A percentile compares a stretch with the other conserved stretches of the same genome.
These are phyloP conservation scores for Chytriomyces sp. DNA, from an alignment of 192 early-diverging fungal species.

Conservation along the genomic window DNA sequence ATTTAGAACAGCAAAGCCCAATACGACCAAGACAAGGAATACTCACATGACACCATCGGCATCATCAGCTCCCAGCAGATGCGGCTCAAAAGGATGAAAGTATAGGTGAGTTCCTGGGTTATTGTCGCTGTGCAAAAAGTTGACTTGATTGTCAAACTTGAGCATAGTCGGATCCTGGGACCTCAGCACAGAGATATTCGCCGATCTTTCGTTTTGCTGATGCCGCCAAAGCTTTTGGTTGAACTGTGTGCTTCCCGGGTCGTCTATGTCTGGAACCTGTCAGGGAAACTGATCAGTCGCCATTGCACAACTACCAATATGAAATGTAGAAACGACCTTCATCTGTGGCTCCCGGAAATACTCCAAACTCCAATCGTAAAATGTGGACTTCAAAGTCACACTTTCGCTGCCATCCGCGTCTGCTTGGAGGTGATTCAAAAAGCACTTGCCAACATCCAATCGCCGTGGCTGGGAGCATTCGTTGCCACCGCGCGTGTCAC, in stretches of 20 bases:
- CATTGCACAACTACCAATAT: not conserved
- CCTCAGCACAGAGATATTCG: slow-evolving; percentile 44
- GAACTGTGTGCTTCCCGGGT: slow-evolving; percentile 75
- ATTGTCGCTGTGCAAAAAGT: slow-evolving; percentile 29
- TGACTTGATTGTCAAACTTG: slow-evolving; percentile 36
- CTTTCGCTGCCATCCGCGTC: slow-evolving; percentile 26
- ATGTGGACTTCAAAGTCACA: slow-evolving; percentile 62
- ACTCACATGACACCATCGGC: slow-evolving; percentile 67
- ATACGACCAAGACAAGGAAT: not conserved
- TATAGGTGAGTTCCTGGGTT: slow-evolving; percentile 46
- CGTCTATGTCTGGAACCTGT: slow-evolving; percentile 71
- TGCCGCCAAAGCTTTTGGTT: slow-evolving; percentile 75
- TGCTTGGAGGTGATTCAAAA: not conserved
- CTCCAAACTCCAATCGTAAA: slow-evolving; percentile 85
- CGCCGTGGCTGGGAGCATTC: no score
- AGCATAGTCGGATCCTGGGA: not conserved
- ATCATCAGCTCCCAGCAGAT: slow-evolving; percentile 76
- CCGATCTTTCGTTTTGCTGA: slow-evolving; percentile 66
- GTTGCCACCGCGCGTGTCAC: not conserved
- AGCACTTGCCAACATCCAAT: not conserved
- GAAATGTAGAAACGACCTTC: slow-evolving; percentile 54
- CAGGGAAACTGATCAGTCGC: no score
- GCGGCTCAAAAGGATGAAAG: slow-evolving; percentile 86
- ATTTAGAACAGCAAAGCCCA: not conserved
- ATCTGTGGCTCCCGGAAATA: slow-evolving; percentile 90